Evolutionary conservation across 305 asterid species (phyloP), one percentile per base, ranked within the genome.

Genomic region (Fraxinus platypoda): DNA sequence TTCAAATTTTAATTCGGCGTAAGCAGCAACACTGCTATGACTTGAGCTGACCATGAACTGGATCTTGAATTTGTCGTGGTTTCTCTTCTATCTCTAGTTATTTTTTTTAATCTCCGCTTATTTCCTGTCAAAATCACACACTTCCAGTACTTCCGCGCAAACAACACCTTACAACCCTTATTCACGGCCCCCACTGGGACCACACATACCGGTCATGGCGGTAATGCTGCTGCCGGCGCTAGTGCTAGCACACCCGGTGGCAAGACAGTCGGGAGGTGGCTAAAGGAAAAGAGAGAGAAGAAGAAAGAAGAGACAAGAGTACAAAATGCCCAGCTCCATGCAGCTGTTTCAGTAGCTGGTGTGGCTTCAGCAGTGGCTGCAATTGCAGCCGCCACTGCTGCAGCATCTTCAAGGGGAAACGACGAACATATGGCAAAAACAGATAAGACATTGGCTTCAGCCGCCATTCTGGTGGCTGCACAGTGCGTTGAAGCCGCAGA

Each of bases 401-500:
- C 99, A 0, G 93, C 97, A 0, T 91, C 98, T 4, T 82, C 95
- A 5, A 86, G 87, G 9, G 89, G 89, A 0, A 94, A 92, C 26
- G 98, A 94, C 37, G 98, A 93, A 30, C 94, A 91, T 71, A 89
- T 88, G 90, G 95, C 97, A 0, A 94, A 93, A 83, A 93, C 98
- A 0, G 93, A 96, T 68, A 91, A 90, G 89, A 96, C 98, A 4
- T 97, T 96, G 9, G 99, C 99, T 21, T 94, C 99, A 2, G 99
- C 99, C 19, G 98, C 99, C 70, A 94, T 94, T 30, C 80, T 96
- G 75, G 98, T 96, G 23, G 99, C 99, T 3, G 97, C 98, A 13
- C 99, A 96, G 81, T 96, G 98, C 72, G 97, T 96, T 70, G 99
- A 96, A 84, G 95, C 99, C n/a, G 98, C 99, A 9, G 99, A 96